Evolutionary conservation across 1,284 basidiomycete species (phyloP).

Genomic region (Volvariella volvacea): DNA sequence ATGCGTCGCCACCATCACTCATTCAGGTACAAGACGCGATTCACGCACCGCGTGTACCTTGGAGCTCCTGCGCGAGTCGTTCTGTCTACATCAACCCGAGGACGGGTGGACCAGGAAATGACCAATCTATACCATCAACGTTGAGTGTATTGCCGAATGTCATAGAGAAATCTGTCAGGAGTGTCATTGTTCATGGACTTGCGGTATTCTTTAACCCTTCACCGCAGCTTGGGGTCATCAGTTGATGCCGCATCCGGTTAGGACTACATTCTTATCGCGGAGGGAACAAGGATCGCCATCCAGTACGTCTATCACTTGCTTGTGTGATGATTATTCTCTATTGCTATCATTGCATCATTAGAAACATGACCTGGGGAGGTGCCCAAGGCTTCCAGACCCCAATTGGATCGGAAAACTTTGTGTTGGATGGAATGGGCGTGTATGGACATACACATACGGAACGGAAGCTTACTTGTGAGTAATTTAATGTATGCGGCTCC

Average conservation of each 20-base stretch:
- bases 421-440: conserved; percentile 55
- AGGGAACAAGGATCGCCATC: conserved; percentile 54
- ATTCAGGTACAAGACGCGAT: conserved; percentile 53
- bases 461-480: conserved; percentile 51
- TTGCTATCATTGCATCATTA: conserved; percentile 8
- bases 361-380: conserved; percentile 47
- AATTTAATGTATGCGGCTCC: background rate
- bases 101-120: conserved; percentile 34
- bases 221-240: too few relatives aligned
- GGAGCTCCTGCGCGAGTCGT: conserved; percentile 38
- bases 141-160: conserved; percentile 64
- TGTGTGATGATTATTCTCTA: too few relatives aligned
- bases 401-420: conserved; percentile 51
- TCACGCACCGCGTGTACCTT: conserved; percentile 51
- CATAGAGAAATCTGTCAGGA: conserved; percentile 67
- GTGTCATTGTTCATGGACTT: conserved; percentile 66
- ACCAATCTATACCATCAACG: conserved; percentile 44
- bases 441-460: conserved; percentile 55
- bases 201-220: conserved; percentile 41
- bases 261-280: conserved; percentile 50
- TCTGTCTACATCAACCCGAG: conserved; percentile 42
- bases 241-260: conserved; percentile 15
- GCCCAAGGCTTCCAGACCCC: conserved; percentile 62
- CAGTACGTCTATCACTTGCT: conserved; percentile 29
- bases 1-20: background rate